Conservation (phyloP, 2,329 filamentous ascomycete species). For the Cladosporium cucumerinum region DNA sequence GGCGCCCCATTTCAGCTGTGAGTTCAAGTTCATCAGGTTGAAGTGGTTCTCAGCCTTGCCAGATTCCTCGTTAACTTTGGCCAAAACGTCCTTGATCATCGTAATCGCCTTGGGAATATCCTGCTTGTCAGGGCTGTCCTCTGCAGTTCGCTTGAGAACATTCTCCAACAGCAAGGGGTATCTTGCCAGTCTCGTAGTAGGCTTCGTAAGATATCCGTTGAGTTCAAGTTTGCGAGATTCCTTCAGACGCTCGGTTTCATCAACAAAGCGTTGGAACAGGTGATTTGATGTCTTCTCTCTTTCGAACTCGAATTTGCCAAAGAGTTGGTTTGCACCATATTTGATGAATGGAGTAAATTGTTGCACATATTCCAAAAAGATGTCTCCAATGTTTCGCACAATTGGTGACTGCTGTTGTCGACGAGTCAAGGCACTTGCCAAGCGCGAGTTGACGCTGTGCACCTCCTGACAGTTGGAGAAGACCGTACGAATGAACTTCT, state of each 20-base stretch:
- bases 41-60: constrained; percentile 97
- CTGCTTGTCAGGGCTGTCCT: constrained; percentile 82
- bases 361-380: constrained; percentile 88
- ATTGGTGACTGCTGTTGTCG: constrained; percentile 88
- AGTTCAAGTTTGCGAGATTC: constrained; percentile 95
- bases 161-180: constrained; percentile 91
- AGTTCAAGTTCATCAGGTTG: constrained; percentile 87
- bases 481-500: constrained; percentile 88
- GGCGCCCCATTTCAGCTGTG: constrained; percentile 84
- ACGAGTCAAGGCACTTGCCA: constrained; percentile 83
- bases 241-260: constrained; percentile 92
- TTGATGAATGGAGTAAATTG: constrained; percentile 94
- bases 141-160: constrained; percentile 85
- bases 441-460: constrained; percentile 81
- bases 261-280: constrained; percentile 84
- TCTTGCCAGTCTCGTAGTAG: constrained; percentile 87
- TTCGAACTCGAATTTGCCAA: constrained; percentile 97
- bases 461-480: constrained; percentile 97
- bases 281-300: constrained; percentile 86
- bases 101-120: constrained; percentile 87
- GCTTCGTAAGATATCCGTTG: constrained; percentile 96
- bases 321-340: constrained; percentile 92
- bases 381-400: constrained; percentile 85
- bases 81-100: constrained; percentile 82
- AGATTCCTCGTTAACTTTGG: constrained; percentile 87